Base-by-base conservation (phyloP, 2,329 filamentous ascomycete species). In the Nannizzia gypsea region DNA sequence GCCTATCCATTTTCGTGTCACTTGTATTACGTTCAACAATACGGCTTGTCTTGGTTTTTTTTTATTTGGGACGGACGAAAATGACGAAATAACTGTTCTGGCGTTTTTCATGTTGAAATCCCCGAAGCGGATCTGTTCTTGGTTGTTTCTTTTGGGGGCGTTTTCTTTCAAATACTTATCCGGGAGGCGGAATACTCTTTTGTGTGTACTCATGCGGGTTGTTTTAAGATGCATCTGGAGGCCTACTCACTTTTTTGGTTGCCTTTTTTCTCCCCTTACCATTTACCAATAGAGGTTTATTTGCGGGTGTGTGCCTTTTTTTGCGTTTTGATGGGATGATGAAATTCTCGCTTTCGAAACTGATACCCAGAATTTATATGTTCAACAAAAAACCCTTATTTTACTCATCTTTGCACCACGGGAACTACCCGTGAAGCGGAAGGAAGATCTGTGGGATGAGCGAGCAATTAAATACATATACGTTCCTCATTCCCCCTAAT, bases 161-260 rank as follows among this genome's bases (percentile, higher is more conserved):
- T 52, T 52, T 52, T 31, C n/a, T 28, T 50, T 28, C 17, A 52
- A 52, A 28, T 52, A 28, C 24, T 52, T 24, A 24, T 52, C 31
- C 28, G 48, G 42, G 42, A 24, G 48, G 48, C 48, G 48, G 48
- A 52, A 52, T 31, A 52, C 48, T 52, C n/a, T 26, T 52, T n/a
- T n/a, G 26, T 15, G 22, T 52, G 48, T 24, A 50, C 44, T 22
- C 48, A 31, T 52, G 48, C 48, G 26, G 48, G 44, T 50, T 50
- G n/a, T 36, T 46, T 46, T 46, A 22, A 52, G 48, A 52, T 52
- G 48, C 48, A 52, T 52, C 24, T 52, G 48, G 48, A 52, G 48
- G 48, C 22, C 13, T 52, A 52, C 42, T 46, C 20, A 46, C n/a
- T n/a, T 22, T 46, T 46, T 46, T 20, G 20, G n/a, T 46, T 46